These are phyloP conservation scores for Scleroderma bovista DNA, from an alignment of 768 basidiomycete genomes.

Conservation along the genomic window DNA sequence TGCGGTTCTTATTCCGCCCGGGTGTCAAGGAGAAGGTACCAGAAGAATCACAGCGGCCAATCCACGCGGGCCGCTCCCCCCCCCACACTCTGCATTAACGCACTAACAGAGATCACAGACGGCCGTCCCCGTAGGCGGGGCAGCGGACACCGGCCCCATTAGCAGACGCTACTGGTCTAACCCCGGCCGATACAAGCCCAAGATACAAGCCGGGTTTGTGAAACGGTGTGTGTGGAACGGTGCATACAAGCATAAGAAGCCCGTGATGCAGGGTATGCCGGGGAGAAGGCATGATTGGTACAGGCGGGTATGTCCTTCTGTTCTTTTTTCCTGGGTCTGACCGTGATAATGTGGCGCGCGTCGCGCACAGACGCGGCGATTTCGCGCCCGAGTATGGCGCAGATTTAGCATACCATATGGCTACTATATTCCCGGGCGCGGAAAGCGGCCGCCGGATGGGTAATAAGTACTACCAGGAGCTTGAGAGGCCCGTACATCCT, in stretches of 20 bases:
- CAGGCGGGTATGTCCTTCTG: conserved; percentile 5
- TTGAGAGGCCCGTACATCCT: conserved; percentile 44
- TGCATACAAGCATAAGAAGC: conserved; percentile 9
- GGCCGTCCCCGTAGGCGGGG: conserved; percentile 27
- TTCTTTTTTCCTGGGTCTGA: background rate
- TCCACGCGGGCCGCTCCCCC: conserved; percentile 13
- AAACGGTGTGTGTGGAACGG: conserved; percentile 12
- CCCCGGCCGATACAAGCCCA: conserved; percentile 9
- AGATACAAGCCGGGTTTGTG: conserved; percentile 23
- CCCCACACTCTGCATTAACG: background rate
- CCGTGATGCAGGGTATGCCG: conserved; percentile 15
- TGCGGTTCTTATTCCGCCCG: conserved; percentile 23
- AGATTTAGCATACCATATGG: conserved; percentile 43
- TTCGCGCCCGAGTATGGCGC: conserved; percentile 40
- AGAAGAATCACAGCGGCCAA: conserved; percentile 11
- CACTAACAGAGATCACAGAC: conserved; percentile 14
- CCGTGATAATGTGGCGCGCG: background rate
- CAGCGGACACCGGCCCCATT: conserved; percentile 17
- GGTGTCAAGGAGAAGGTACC: conserved; percentile 22
- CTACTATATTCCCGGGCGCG: conserved; percentile 36
- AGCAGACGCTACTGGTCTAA: conserved; percentile 23
- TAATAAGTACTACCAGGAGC: conserved; percentile 38
- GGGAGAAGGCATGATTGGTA: no score
- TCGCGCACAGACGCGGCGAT: conserved; percentile 18
- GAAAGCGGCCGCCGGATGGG: conserved; percentile 40